phyloP scores from a whole-genome alignment of 2,329 filamentous ascomycete species.

The Tympanopsis confertula region DNA sequence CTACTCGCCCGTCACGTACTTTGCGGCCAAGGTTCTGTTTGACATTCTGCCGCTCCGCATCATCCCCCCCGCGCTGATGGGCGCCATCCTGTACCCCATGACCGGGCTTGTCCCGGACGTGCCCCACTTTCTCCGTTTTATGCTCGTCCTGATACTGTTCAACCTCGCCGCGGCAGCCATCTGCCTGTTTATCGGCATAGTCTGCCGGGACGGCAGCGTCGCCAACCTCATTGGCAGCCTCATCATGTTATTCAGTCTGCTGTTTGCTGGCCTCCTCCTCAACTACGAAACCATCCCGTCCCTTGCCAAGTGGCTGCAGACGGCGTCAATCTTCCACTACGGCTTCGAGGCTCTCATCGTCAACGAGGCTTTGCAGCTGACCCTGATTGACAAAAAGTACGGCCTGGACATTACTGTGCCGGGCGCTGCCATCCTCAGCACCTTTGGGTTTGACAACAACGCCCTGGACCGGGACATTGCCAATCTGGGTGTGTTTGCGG shows the following conservation, averaged over 20 bases:
- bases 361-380: constrained; percentile 86
- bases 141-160: constrained; percentile 85
- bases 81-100: constrained; percentile 95
- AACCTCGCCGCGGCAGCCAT: constrained; percentile 89
- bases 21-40: constrained; percentile 91
- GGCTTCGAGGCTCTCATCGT: constrained; percentile 93
- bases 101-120: constrained; percentile 77
- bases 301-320: constrained; percentile 79
- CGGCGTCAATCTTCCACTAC: constrained; percentile 94
- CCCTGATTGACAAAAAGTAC: constrained; percentile 85
- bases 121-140: constrained; percentile 78
- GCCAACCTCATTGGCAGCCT: constrained; percentile 88
- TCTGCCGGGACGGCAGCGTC: constrained; percentile 82
- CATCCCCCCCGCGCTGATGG: constrained; percentile 88
- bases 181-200: constrained; percentile 89
- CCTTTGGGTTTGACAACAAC: constrained; percentile 83
- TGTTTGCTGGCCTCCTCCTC: constrained; percentile 86
- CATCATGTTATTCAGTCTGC: constrained; percentile 91
- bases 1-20: constrained; percentile 88
- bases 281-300: constrained; percentile 88
- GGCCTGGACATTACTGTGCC: constrained; percentile 94
- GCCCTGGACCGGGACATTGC: constrained; percentile 77
- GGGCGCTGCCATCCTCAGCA: constrained; percentile 83
- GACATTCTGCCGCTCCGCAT: constrained; percentile 88
- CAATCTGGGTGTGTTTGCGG: constrained; percentile 72